phyloP scores from a whole-genome alignment of 768 basidiomycete species.

The Amanita exitialis region DNA sequence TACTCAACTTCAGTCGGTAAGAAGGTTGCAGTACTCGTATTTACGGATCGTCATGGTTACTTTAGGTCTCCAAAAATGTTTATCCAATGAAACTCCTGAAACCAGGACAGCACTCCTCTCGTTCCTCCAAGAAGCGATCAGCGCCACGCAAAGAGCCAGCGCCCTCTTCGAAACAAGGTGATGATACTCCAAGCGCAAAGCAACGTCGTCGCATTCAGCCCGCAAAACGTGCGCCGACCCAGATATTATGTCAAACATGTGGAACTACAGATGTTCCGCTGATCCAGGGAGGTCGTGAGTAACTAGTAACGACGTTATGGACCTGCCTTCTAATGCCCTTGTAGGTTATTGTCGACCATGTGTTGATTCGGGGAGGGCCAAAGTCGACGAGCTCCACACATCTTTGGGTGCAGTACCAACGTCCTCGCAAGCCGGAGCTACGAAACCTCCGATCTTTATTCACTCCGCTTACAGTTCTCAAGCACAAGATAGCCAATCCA shows the following conservation, averaged over 20 bases:
- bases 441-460: constrained; percentile 3
- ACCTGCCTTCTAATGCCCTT: not conserved
- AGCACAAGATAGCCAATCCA: not conserved
- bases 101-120: constrained; percentile 27
- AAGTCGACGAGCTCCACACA: constrained; percentile 11
- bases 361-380: constrained; percentile 41
- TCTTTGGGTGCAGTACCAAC: not conserved
- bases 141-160: constrained; percentile 15
- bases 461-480: constrained; percentile 6
- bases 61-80: constrained; percentile 33
- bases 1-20: constrained; percentile 49
- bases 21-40: constrained; percentile 10
- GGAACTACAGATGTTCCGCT: constrained; percentile 62
- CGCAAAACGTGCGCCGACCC: constrained; percentile 2
- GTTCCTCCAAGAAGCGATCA: constrained; percentile 18
- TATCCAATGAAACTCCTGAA: constrained; percentile 52
- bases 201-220: constrained; percentile 19
- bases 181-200: constrained; percentile 20
- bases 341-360: constrained; percentile 64
- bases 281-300: constrained; percentile 68
- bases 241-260: constrained; percentile 48
- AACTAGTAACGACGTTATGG: not conserved
- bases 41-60: constrained; percentile 7
- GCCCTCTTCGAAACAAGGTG: constrained; percentile 1
- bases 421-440: not conserved